These are phyloP conservation scores for Lycium barbarum DNA, from an alignment of 257 asterid genomes.

Conservation along the genomic window DNA sequence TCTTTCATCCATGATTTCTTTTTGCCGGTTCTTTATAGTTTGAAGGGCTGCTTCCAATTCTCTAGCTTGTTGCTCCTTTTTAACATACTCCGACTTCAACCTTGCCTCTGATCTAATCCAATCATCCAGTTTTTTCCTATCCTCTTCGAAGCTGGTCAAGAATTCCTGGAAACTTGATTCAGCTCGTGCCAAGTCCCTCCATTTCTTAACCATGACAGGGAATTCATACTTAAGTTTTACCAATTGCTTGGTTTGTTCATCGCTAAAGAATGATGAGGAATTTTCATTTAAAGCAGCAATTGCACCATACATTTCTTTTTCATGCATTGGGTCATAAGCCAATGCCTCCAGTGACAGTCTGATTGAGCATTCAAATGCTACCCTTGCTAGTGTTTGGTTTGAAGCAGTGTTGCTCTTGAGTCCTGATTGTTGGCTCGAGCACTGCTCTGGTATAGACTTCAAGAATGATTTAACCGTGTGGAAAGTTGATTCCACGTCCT, in stretches of 20 bases:
- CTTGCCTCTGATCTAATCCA: neutral
- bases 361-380: constrained; percentile 26
- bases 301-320: constrained; percentile 17
- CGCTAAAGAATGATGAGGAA: neutral
- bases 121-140: neutral
- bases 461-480: constrained; percentile 8
- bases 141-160: neutral
- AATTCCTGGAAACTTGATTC: constrained; percentile 6
- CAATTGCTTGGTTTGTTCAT: neutral
- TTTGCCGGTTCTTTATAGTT: neutral
- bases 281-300: neutral
- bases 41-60: neutral
- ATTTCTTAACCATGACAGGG: constrained; percentile 11
- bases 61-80: neutral
- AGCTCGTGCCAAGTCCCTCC: constrained; percentile 15
- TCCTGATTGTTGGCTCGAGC: neutral
- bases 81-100: neutral
- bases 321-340: constrained; percentile 1
- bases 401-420: too few relatives aligned
- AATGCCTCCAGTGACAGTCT: constrained; percentile 12
- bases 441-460: neutral
- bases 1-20: constrained; percentile 18
- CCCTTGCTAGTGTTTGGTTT: too few relatives aligned
- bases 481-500: constrained; percentile 31
- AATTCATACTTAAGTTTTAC: constrained; percentile 22